Conservation (phyloP, 306 rosid species). For the Oxytropis ochrocephala region DNA sequence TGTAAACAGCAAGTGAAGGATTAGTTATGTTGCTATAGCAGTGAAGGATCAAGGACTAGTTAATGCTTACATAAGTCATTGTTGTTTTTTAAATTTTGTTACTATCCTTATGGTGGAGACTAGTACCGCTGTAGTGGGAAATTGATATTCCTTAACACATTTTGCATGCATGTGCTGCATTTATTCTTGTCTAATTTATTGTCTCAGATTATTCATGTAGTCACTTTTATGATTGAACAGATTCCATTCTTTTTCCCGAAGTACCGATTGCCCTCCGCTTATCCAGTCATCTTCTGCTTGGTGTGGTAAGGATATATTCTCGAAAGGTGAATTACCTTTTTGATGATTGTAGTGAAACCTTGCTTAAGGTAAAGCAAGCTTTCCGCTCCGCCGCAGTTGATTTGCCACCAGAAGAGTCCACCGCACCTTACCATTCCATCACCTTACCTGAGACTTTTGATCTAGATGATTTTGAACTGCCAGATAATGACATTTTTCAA, state of each 20-base stretch:
- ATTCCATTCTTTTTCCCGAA: constrained; percentile 95
- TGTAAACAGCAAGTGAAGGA: neutral
- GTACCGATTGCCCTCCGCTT: constrained; percentile 94
- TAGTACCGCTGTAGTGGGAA: neutral
- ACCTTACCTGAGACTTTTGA: constrained; percentile 98
- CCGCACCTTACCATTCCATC: constrained; percentile 99
- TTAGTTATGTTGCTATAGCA: neutral
- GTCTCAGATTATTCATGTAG: constrained; percentile 16
- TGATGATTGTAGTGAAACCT: constrained; percentile 99
- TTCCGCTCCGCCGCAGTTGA: constrained; percentile 97
- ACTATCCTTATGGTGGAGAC: neutral
- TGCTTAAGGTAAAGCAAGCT: constrained; percentile 99
- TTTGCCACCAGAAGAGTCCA: constrained; percentile 99
- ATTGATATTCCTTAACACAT: neutral
- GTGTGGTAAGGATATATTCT: constrained; percentile 98
- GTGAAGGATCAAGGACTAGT: neutral
- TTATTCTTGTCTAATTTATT: neutral
- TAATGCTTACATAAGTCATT: neutral
- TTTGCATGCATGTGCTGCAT: constrained; percentile 1
- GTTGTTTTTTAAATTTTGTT: neutral
- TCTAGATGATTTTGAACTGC: constrained; percentile 99
- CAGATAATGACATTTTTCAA: constrained; percentile 84
- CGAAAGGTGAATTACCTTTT: constrained; percentile 99
- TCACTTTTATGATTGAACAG: constrained; percentile 46
- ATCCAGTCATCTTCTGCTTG: constrained; percentile 99